Evolutionary conservation across 345 rosid species (phyloP).

Genomic region (Acer campestre): DNA sequence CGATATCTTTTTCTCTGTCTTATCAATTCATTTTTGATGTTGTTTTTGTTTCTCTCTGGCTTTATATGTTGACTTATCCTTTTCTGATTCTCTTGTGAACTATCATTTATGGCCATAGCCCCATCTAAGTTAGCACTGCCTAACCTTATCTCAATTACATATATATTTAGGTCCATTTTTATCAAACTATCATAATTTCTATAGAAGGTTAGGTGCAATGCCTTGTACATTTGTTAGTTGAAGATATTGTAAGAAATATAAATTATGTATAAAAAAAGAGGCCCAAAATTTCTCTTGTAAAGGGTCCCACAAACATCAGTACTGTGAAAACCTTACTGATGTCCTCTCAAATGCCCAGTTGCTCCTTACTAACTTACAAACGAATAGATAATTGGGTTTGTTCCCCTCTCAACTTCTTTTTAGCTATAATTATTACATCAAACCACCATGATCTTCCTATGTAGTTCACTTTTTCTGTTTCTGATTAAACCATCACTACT

Average conservation of each 20-base stretch:
- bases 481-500: not conserved
- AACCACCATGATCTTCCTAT: not conserved
- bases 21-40: not conserved
- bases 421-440: not conserved
- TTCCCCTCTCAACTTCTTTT: not conserved
- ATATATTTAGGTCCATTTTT: not conserved
- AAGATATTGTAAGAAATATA: not conserved
- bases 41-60: not conserved
- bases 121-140: not conserved
- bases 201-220: constrained; percentile 8
- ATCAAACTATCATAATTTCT: not conserved
- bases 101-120: not conserved
- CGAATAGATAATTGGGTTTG: not conserved
- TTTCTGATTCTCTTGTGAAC: not conserved
- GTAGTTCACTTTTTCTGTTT: not conserved
- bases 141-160: not conserved
- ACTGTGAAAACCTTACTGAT: not conserved
- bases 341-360: not conserved
- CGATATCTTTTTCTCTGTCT: not conserved
- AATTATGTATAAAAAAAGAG: not conserved
- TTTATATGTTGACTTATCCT: not conserved
- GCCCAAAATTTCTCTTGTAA: not conserved
- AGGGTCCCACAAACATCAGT: not conserved
- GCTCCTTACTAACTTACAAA: not conserved
- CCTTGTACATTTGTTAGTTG: not conserved